Base-by-base conservation (phyloP, 192 early-diverging fungal genomes). In the Coemansia sp. region DNA sequence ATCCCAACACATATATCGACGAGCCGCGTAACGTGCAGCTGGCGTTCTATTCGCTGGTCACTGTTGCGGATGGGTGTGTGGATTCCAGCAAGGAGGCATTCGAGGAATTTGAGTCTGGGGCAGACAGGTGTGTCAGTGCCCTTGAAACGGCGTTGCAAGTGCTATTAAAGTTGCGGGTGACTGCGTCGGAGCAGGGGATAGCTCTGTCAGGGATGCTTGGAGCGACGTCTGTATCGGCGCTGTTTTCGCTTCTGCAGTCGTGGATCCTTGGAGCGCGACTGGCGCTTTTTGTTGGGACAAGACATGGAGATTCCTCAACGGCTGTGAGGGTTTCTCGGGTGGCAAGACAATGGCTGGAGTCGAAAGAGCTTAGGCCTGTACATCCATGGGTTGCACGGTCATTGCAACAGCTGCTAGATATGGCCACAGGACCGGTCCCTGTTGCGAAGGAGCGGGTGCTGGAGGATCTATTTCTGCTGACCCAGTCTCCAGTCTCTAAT, bases 1-100 rank as follows among this genome's bases (percentile, higher is more conserved):
- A 85, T 9, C 84, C 87, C 10, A 94, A 94, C 69, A 84, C 90
- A 20, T 90, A 90, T 65, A 86, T 88, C 8, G 93, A 94, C 71
- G 85, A 88, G 63, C 69, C 88, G 61, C 77, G 92, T 44, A 88
- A 92, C 61, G 68, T 81, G 32, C 85, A 88, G 75, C 81, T 86
- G 73, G 77, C 84, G 12, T 82, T 73, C 44, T 69, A 67, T 53
- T 73, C 79, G 64, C 68, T 82, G 7, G 67, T 82, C 0, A 46
- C 62, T 6, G 44, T 82, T 12, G 75, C 79, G 0, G 44, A 59
- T 11, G 43, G 53, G 5, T 67, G 57, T 42, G 32, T 32, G 5
- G 51, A n/a, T 13, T 22, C 40, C 0, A 32, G 20, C 10, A n/a
- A 50, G 16, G 61, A 64, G 32, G 41, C 64, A 13, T 50, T 59